Percentiles rank a stretch among this genome's conserved stretches.
Evolutionary conservation across 371 early-diverging fungal genomes (phyloP).

Genomic region (Smittium culicis): DNA sequence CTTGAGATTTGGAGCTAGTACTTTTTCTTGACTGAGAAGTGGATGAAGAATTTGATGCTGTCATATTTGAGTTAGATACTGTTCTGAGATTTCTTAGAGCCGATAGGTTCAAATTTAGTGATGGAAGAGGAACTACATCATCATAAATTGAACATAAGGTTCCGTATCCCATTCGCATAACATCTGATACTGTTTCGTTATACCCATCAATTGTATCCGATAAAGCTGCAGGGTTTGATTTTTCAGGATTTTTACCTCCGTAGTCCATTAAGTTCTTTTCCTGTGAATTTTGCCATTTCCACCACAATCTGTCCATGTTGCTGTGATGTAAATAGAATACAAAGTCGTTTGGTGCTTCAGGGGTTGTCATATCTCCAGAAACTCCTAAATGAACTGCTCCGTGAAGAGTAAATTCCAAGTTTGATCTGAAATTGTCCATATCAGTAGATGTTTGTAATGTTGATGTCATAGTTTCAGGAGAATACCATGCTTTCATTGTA

Average conservation of each 20-base stretch:
- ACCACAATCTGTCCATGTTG: conserved; percentile 39
- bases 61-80: not conserved
- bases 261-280: conserved; percentile 13
- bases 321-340: conserved; percentile 38
- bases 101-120: conserved; percentile 12
- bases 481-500: conserved; percentile 25
- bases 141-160: conserved; percentile 28
- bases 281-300: conserved; percentile 31
- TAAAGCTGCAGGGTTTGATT: conserved; percentile 4
- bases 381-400: conserved; percentile 35
- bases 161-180: conserved; percentile 27
- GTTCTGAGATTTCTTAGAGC: not conserved
- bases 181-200: conserved; percentile 16
- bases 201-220: conserved; percentile 15
- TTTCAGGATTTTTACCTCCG: conserved; percentile 3
- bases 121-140: not conserved
- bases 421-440: conserved; percentile 24
- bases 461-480: conserved; percentile 30
- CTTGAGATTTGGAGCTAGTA: not conserved
- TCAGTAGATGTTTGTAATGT: conserved; percentile 17
- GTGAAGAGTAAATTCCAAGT: conserved; percentile 33
- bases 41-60: not conserved
- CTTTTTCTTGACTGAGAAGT: not conserved
- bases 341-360: conserved; percentile 34
- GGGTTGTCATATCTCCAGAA: conserved; percentile 35